Conservation (phyloP, 2,329 filamentous ascomycete species). For the Pestalotiopsis sp. region DNA sequence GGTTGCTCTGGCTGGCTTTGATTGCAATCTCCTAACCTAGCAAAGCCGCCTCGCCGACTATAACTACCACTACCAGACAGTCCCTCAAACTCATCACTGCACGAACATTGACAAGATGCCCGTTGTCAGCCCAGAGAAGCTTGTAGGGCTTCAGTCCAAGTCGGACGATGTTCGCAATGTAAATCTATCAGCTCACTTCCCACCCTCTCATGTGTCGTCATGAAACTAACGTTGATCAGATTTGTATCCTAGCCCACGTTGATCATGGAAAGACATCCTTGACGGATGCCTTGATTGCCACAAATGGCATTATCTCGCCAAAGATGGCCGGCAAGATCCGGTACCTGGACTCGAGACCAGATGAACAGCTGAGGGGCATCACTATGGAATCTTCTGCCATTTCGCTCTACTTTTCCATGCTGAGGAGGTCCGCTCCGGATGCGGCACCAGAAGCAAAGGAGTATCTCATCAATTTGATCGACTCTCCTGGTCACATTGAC, state of each 20-base stretch:
- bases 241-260: slow-evolving; percentile 94
- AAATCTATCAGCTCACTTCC: slow-evolving; percentile 8
- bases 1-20: background rate
- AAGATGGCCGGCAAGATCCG: slow-evolving; percentile 97
- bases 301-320: slow-evolving; percentile 98
- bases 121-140: slow-evolving; percentile 85
- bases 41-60: background rate
- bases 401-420: slow-evolving; percentile 91
- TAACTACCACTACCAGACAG: background rate
- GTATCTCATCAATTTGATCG: slow-evolving; percentile 95
- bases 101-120: slow-evolving; percentile 68
- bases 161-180: slow-evolving; percentile 85
- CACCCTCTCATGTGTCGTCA: slow-evolving; percentile 26
- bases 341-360: slow-evolving; percentile 93
- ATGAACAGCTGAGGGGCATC: slow-evolving; percentile 94
- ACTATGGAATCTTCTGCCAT: slow-evolving; percentile 99
- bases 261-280: slow-evolving; percentile 99
- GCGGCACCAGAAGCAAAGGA: slow-evolving; percentile 75
- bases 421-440: slow-evolving; percentile 71
- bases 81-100: background rate
- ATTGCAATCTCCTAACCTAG: background rate
- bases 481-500: slow-evolving; percentile 97
- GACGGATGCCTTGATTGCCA: slow-evolving; percentile 93
- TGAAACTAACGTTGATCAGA: slow-evolving; percentile 53
- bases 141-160: slow-evolving; percentile 86